phyloP scores from a whole-genome alignment of 176 grass and related monocot species.

The Oryza glumipatula region DNA sequence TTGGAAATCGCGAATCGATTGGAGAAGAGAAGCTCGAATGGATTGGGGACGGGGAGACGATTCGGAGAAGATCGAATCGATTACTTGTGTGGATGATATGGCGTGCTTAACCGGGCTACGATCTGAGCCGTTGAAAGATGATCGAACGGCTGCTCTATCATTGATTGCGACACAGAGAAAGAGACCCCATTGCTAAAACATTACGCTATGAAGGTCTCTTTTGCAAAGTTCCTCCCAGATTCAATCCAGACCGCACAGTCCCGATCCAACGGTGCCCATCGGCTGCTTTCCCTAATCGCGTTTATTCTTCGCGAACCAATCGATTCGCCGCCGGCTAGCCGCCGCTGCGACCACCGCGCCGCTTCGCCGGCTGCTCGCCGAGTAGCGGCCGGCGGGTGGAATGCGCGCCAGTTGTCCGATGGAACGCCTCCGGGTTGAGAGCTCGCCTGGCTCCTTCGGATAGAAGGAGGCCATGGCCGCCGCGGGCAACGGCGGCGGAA shows the following conservation, averaged over 20 bases:
- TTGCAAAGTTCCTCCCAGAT: too few species aligned
- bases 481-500: neutral
- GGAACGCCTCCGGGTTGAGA: neutral
- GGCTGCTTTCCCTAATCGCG: too few species aligned
- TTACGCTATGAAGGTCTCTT: too few species aligned
- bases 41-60: neutral
- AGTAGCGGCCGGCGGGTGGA: neutral
- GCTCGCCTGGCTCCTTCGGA: neutral
- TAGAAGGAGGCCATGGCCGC: neutral
- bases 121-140: neutral
- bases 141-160: neutral
- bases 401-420: neutral
- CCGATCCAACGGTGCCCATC: neutral
- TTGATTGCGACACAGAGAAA: too few species aligned
- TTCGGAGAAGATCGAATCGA: neutral
- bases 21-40: neutral
- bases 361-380: too few species aligned
- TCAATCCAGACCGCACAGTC: neutral
- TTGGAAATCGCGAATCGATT: neutral
- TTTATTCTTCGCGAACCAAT: too few species aligned
- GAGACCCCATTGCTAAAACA: too few species aligned
- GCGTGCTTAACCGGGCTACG: neutral
- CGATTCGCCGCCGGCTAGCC: too few species aligned
- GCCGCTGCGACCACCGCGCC: too few species aligned
- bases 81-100: slow-evolving; percentile 10